Percentiles rank a stretch among this genome's conserved stretches.
Evolutionary conservation across 208 protist genomes (phyloP).

Genomic region (Trichomonas vaginalis): DNA sequence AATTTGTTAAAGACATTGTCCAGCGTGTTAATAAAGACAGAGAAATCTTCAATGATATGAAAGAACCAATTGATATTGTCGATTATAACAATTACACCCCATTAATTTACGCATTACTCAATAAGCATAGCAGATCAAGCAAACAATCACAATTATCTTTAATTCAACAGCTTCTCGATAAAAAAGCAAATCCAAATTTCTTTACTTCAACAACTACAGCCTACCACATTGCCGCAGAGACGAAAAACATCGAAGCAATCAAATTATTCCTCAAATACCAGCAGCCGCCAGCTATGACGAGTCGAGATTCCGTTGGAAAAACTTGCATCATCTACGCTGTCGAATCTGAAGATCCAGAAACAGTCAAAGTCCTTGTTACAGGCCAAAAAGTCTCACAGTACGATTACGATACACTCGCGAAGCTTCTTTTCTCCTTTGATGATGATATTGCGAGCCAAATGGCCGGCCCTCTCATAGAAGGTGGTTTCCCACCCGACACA

Average conservation of each 20-base stretch:
- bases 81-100: neutral
- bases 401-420: neutral
- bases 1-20: too few relatives aligned
- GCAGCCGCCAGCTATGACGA: neutral
- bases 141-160: neutral
- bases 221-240: neutral
- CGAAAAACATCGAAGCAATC: neutral
- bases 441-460: neutral
- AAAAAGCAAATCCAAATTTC: neutral
- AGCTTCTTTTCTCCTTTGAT: neutral
- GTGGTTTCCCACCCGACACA: neutral
- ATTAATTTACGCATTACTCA: neutral
- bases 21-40: too few relatives aligned
- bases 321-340: neutral
- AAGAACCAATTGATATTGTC: neutral
- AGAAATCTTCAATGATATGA: neutral
- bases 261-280: neutral
- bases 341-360: neutral
- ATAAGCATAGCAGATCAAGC: neutral
- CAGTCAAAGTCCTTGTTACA: neutral
- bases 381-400: neutral
- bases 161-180: neutral
- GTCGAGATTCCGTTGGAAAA: neutral
- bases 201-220: neutral
- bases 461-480: neutral